Percentiles rank a stretch among this genome's conserved stretches.
Conservation (phyloP, 148 eudicot species). For the Rhododendron simsii region DNA sequence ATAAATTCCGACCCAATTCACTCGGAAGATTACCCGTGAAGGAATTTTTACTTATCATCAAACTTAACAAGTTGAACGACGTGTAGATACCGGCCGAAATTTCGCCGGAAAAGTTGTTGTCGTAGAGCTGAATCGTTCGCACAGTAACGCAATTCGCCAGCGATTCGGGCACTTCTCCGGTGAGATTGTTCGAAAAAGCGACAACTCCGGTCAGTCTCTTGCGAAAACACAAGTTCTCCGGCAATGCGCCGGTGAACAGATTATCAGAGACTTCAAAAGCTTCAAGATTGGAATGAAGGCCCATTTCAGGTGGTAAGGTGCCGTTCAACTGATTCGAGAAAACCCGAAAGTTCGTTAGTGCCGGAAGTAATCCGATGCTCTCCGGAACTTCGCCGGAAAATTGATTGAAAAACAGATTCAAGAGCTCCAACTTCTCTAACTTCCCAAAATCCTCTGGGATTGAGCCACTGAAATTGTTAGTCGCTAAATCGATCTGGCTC, state of each 20-base stretch:
- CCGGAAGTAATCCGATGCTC: too few species aligned
- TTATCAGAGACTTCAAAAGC: too few species aligned
- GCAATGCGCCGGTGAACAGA: constrained; percentile 49
- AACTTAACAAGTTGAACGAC: constrained; percentile 10
- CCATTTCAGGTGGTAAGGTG: too few species aligned
- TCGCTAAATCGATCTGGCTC: constrained; percentile 36
- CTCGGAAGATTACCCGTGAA: constrained; percentile 52
- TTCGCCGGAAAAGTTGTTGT: constrained; percentile 48
- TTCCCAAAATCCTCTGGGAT: constrained; percentile 40
- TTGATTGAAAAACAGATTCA: constrained; percentile 35
- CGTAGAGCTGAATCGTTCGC: constrained; percentile 23
- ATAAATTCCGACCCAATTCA: constrained; percentile 37
- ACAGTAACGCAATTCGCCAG: constrained; percentile 35
- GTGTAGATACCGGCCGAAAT: constrained; percentile 54
- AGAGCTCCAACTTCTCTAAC: constrained; percentile 22
- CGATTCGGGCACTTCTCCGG: constrained; percentile 53
- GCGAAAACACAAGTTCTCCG: constrained; percentile 43
- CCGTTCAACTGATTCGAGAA: too few species aligned
- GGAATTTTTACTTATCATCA: constrained; percentile 37
- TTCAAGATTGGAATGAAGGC: too few species aligned
- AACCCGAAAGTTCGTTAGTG: too few species aligned
- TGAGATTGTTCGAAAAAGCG: constrained; percentile 41
- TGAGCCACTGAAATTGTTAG: constrained; percentile 41
- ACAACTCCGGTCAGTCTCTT: constrained; percentile 34
- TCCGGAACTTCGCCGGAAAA: constrained; percentile 39